These are phyloP conservation scores for Coniosporium apollinis DNA, from an alignment of 495 filamentous ascomycete genomes.

Conservation along the genomic window DNA sequence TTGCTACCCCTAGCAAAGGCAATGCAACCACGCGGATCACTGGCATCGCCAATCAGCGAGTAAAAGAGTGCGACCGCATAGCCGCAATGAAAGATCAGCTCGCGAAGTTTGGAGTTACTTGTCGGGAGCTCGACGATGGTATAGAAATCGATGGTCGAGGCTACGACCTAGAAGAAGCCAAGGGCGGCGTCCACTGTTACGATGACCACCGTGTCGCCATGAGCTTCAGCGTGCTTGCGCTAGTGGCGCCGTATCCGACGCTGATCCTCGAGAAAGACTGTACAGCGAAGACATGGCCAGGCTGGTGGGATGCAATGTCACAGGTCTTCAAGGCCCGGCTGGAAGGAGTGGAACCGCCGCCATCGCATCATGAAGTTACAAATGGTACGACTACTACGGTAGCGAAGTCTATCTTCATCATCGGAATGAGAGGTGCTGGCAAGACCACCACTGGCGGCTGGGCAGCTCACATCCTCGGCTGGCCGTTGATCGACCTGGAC, in stretches of 20 bases:
- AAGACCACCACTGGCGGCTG: slow-evolving; percentile 87
- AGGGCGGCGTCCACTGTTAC: slow-evolving; percentile 70
- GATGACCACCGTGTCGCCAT: slow-evolving; percentile 97
- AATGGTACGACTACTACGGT: slow-evolving; percentile 18
- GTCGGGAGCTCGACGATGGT: slow-evolving; percentile 78
- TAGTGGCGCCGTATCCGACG: slow-evolving; percentile 55
- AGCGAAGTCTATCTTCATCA: slow-evolving; percentile 66
- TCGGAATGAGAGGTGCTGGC: slow-evolving; percentile 94
- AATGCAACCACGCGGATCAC: slow-evolving; percentile 58
- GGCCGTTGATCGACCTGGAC: slow-evolving; percentile 77
- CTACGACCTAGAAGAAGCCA: slow-evolving; percentile 25
- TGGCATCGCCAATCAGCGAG: slow-evolving; percentile 96
- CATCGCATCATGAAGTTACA: slow-evolving; percentile 16
- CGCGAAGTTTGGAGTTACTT: slow-evolving; percentile 84
- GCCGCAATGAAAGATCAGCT: slow-evolving; percentile 90
- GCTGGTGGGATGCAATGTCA: slow-evolving; percentile 87
- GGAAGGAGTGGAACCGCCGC: slow-evolving; percentile 44
- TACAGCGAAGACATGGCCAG: slow-evolving; percentile 97
- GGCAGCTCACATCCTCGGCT: slow-evolving; percentile 55
- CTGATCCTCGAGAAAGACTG: slow-evolving; percentile 81
- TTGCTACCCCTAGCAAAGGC: slow-evolving; percentile 43
- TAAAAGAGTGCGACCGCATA: slow-evolving; percentile 98
- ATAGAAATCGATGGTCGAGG: slow-evolving; percentile 36
- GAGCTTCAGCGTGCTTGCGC: slow-evolving; percentile 86
- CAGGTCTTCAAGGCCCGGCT: slow-evolving; percentile 58